Evolutionary conservation across 2,329 filamentous ascomycete species (phyloP).

Genomic region (Raffaelea deltoideospora): DNA sequence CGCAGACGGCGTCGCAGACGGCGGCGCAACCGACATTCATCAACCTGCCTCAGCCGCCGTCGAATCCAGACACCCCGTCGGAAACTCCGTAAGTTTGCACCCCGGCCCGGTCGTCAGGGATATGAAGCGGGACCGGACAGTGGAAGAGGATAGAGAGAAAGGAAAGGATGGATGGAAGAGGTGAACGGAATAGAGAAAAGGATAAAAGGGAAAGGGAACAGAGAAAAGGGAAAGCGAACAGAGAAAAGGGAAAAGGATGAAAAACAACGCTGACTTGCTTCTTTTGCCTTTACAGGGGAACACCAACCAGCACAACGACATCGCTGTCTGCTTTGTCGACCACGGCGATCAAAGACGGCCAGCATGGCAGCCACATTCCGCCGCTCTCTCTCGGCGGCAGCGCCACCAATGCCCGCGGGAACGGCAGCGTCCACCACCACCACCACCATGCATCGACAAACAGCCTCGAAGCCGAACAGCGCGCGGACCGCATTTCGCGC

Average conservation of each 20-base stretch:
- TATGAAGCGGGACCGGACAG: too few relatives aligned
- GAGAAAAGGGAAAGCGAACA: not conserved
- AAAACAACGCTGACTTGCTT: too few relatives aligned
- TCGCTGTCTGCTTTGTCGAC: conserved; percentile 85
- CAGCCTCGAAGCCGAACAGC: conserved; percentile 79
- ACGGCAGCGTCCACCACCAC: conserved; percentile 42
- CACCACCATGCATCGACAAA: conserved; percentile 47
- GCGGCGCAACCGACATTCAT: conserved; percentile 49
- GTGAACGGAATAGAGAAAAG: not conserved
- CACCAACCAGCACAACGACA: conserved; percentile 82
- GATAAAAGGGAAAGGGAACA: too few relatives aligned
- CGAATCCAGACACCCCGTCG: conserved; percentile 71
- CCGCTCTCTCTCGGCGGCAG: not conserved
- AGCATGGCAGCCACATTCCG: conserved; percentile 50
- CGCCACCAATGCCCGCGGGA: conserved; percentile 9
- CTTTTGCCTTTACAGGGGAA: conserved; percentile 46
- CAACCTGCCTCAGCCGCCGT: conserved; percentile 69
- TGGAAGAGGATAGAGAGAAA: not conserved
- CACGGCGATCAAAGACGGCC: conserved; percentile 90
- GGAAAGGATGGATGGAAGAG: not conserved
- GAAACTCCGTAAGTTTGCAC: conserved; percentile 63
- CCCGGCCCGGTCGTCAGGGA: not conserved
- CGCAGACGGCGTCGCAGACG: conserved; percentile 6
- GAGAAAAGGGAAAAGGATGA: conserved; percentile 1
- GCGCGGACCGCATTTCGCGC: conserved; percentile 87